Evolutionary conservation across 139 green algal species (phyloP).

Genomic region (Chlorokybus atmophyticus): DNA sequence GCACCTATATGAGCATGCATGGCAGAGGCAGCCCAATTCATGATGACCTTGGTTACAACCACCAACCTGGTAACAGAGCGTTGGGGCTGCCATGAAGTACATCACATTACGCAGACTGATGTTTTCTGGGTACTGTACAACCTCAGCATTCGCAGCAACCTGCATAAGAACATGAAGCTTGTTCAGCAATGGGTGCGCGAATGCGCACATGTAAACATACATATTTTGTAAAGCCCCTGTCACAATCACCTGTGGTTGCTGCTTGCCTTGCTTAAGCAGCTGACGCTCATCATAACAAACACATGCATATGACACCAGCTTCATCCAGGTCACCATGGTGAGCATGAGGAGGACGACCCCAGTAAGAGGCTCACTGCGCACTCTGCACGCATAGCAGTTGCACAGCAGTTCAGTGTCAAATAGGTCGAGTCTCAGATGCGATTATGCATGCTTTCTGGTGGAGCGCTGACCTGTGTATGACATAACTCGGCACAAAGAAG

Average conservation of each 20-base stretch:
- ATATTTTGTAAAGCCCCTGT: too few relatives aligned
- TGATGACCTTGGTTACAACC: too few relatives aligned
- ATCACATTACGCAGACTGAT: slow-evolving; percentile 24
- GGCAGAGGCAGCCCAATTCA: too few relatives aligned
- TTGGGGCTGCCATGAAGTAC: slow-evolving; percentile 34
- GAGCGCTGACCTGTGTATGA: too few relatives aligned
- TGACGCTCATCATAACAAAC: too few relatives aligned
- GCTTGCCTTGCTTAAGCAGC: too few relatives aligned
- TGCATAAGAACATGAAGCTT: neutral
- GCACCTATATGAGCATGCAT: too few relatives aligned
- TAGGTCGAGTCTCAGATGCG: too few relatives aligned
- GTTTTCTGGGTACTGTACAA: slow-evolving; percentile 30
- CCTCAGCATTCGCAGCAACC: neutral
- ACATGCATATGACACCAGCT: slow-evolving; percentile 34
- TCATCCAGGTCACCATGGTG: slow-evolving; percentile 21
- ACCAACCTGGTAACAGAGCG: slow-evolving; percentile 37
- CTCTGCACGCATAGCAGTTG: neutral
- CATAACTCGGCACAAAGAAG: too few relatives aligned
- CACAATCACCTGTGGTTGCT: too few relatives aligned
- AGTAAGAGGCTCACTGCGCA: neutral
- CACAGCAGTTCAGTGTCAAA: neutral
- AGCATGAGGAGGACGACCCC: slow-evolving; percentile 23
- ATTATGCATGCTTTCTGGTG: too few relatives aligned
- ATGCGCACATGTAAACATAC: neutral
- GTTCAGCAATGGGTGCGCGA: slow-evolving; percentile 4